Evolutionary conservation across 306 rosid species (phyloP).

Genomic region (Ormosia semicastrata): DNA sequence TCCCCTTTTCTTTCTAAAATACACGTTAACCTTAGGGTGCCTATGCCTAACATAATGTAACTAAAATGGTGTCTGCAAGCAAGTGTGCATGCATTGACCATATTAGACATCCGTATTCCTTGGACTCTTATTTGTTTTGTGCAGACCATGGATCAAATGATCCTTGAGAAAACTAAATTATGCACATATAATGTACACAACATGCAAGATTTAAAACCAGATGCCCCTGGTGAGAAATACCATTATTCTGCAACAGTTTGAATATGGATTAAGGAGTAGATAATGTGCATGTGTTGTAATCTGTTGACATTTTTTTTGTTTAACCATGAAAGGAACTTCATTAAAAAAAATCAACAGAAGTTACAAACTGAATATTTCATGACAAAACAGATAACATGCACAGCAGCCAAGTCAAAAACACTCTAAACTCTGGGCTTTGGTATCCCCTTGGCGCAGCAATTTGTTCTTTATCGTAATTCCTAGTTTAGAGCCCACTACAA

Average conservation of each 20-base stretch:
- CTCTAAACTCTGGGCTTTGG: background rate
- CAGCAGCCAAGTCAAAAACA: background rate
- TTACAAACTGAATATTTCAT: background rate
- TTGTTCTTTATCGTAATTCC: background rate
- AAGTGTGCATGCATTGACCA: background rate
- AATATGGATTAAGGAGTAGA: background rate
- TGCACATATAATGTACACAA: background rate
- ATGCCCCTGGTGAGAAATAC: background rate
- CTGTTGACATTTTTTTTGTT: background rate
- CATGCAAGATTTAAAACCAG: background rate
- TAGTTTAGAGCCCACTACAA: background rate
- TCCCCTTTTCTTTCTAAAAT: background rate
- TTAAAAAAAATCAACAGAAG: background rate
- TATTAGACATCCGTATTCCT: background rate
- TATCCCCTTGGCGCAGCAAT: background rate
- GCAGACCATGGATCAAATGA: background rate
- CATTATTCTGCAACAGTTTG: background rate
- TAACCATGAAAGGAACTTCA: background rate
- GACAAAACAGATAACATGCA: background rate
- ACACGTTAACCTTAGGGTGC: background rate
- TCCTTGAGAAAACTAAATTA: background rate
- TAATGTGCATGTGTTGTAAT: background rate
- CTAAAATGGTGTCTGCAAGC: background rate
- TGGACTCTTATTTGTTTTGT: background rate
- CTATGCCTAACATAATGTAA: background rate